Percentiles rank a stretch among this genome's conserved stretches.
phyloP scores from a whole-genome alignment of 2,329 filamentous ascomycete species.

The Sporothrix schenckii region DNA sequence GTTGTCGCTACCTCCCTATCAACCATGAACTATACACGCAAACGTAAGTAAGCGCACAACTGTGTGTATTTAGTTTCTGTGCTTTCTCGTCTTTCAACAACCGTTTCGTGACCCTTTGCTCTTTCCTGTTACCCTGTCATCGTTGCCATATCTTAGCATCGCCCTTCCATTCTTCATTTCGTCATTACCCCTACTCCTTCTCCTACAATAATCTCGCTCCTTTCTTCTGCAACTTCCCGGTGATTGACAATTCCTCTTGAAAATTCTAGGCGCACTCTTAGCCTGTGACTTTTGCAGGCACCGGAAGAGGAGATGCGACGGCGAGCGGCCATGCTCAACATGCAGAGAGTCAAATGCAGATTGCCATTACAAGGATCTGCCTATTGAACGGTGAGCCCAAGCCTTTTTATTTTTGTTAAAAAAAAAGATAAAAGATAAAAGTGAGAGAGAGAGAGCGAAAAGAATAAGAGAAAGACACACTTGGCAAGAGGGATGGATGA shows the following conservation, averaged over 20 bases:
- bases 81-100: background rate
- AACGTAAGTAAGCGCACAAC: conserved; percentile 40
- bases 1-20: background rate
- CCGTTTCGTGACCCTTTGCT: conserved; percentile 7
- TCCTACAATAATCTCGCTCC: background rate
- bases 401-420: background rate
- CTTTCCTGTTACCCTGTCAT: background rate
- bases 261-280: conserved; percentile 44
- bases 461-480: too few species aligned
- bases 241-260: conserved; percentile 24
- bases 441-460: too few species aligned
- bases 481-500: conserved; percentile 8
- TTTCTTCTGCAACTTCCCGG: background rate
- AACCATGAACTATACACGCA: conserved; percentile 46
- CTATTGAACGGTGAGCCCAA: conserved; percentile 38
- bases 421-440: too few species aligned
- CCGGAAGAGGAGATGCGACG: conserved; percentile 47
- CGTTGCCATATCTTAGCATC: background rate
- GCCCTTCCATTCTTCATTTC: background rate
- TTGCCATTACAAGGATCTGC: conserved; percentile 48
- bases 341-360: conserved; percentile 47
- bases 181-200: background rate
- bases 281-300: conserved; percentile 49
- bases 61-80: background rate
- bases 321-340: conserved; percentile 46